A percentile compares a stretch with the other conserved stretches of the same genome.
phyloP scores from a whole-genome alignment of 1,139 yeast genomes.

The Candida albicans region DNA sequence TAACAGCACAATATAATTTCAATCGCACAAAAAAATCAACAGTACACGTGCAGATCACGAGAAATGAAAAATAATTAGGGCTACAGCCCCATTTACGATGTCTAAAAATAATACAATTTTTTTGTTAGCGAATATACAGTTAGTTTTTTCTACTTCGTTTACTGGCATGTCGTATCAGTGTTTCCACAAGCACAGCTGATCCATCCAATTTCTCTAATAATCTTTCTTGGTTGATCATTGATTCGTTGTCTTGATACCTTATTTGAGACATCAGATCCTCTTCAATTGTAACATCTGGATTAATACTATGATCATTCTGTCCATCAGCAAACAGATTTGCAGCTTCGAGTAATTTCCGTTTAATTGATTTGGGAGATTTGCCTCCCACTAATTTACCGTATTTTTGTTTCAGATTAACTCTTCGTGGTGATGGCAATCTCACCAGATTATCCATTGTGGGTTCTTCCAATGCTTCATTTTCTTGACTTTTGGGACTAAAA shows the following conservation, averaged over 20 bases:
- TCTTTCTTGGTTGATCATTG: constrained; percentile 26
- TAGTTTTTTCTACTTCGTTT: constrained; percentile 7
- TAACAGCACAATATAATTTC: not conserved
- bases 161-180: not conserved
- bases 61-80: constrained; percentile 6
- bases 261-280: constrained; percentile 29
- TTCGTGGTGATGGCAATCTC: constrained; percentile 43
- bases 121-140: not conserved
- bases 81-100: constrained; percentile 8
- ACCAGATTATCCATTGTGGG: constrained; percentile 11
- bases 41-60: constrained; percentile 7
- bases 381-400: constrained; percentile 33
- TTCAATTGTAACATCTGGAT: constrained; percentile 21
- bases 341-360: constrained; percentile 8
- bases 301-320: constrained; percentile 5
- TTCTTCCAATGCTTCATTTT: constrained; percentile 4
- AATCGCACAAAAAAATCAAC: not conserved
- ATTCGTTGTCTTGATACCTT: constrained; percentile 31
- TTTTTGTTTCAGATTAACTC: constrained; percentile 29
- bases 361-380: constrained; percentile 12
- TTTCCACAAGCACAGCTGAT: not conserved
- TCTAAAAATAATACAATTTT: too few species aligned
- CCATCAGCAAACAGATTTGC: constrained; percentile 3
- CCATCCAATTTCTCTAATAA: constrained; percentile 26
- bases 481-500: constrained; percentile 2